Conservation (phyloP, 257 asterid species). For the Salvia hispanica region DNA sequence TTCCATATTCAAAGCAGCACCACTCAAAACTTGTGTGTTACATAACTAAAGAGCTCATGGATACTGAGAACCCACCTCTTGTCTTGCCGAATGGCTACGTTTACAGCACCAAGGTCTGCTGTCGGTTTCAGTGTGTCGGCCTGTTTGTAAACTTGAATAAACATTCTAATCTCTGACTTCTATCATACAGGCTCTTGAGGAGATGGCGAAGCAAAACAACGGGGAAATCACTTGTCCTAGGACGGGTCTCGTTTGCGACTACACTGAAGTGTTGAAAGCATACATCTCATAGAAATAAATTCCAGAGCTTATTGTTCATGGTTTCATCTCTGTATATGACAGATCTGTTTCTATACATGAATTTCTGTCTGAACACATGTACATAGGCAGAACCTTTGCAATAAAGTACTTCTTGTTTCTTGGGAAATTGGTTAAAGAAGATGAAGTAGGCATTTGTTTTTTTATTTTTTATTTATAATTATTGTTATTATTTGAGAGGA, state of each 20-base stretch:
- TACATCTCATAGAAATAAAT: constrained; percentile 58
- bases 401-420: constrained; percentile 28
- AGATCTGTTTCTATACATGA: constrained; percentile 5
- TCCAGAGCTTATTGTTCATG: not conserved
- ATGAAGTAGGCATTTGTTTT: not conserved
- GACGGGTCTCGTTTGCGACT: constrained; percentile 67
- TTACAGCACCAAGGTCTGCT: constrained; percentile 91
- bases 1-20: constrained; percentile 97
- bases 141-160: not conserved
- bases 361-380: constrained; percentile 32
- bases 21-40: constrained; percentile 94
- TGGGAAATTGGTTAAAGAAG: constrained; percentile 12
- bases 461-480: too few species aligned
- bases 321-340: constrained; percentile 18
- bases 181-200: constrained; percentile 75
- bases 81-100: constrained; percentile 97
- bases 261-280: constrained; percentile 74
- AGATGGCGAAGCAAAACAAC: constrained; percentile 77
- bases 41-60: constrained; percentile 91
- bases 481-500: not conserved
- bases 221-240: constrained; percentile 91
- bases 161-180: not conserved
- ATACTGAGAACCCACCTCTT: constrained; percentile 95
- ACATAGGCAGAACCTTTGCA: constrained; percentile 31
- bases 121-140: not conserved